These are phyloP conservation scores for Auricularia heimuer DNA, from an alignment of 768 basidiomycete species.

Conservation along the genomic window DNA sequence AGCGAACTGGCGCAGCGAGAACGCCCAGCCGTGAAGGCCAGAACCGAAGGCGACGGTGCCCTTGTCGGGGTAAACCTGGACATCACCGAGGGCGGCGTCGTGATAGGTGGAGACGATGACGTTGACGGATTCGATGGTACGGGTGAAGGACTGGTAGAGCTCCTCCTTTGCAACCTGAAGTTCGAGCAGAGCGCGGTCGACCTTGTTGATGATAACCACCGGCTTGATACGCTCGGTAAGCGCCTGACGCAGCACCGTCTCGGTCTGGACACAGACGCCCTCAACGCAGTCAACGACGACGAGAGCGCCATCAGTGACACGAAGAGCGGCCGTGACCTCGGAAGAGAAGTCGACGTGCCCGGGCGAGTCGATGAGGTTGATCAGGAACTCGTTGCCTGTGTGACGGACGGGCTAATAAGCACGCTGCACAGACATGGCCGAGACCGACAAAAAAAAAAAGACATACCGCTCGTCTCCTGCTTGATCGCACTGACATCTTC, in stretches of 20 bases:
- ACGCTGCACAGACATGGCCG: not conserved
- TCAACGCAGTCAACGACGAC: conserved; percentile 99
- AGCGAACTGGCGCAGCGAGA: conserved; percentile 98
- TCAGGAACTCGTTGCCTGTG: conserved; percentile 90
- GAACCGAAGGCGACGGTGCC: conserved; percentile 99
- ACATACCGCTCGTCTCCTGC: conserved; percentile 86
- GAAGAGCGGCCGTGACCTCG: conserved; percentile 98
- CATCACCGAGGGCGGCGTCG: conserved; percentile 88
- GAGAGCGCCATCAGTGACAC: conserved; percentile 98
- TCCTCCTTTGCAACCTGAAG: conserved; percentile 95
- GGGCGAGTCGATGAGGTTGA: conserved; percentile 99
- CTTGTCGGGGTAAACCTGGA: conserved; percentile 97
- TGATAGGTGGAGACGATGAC: conserved; percentile 98
- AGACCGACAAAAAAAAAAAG: not conserved
- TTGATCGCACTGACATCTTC: conserved; percentile 78
- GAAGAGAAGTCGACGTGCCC: conserved; percentile 99
- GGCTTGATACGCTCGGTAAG: conserved; percentile 98
- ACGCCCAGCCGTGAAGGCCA: conserved; percentile 99
- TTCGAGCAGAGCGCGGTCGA: conserved; percentile 97
- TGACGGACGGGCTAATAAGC: conserved; percentile 5
- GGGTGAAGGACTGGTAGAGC: conserved; percentile 94
- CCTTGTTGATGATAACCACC: conserved; percentile 99
- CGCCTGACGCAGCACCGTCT: conserved; percentile 96
- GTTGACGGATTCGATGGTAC: conserved; percentile 96
- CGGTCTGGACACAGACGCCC: conserved; percentile 99